Evolutionary conservation across 208 protist species (phyloP), one percentile per base, ranked within the genome.

Genomic region (Wallacemonas sp.): DNA sequence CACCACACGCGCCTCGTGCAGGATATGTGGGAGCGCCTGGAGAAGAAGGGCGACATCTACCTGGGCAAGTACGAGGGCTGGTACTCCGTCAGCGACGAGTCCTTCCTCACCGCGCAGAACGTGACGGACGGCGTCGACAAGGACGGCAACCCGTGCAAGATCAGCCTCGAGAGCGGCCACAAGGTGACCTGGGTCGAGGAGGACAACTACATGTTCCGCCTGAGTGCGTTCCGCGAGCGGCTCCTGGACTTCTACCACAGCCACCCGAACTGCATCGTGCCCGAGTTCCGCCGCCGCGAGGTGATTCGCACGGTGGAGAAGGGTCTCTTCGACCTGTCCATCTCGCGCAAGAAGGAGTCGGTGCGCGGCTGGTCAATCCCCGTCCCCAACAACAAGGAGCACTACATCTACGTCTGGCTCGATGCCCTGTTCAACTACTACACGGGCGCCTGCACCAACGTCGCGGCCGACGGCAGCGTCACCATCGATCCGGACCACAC

Each of bases 351-450:
- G 61, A 67, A 76, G 41, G 82, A 88, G 41, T 82, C 87, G 2
- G 85, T 98, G 19, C 71, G 78, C 30, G 62, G 88, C 56, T 99
- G 99, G 99, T 98, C 97, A 38, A 98, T 99, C 32, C 92, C 87
- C 0, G 96, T 99, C n/a, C 98, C 98, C 6, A 74, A 85, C 27
- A 97, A 99, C 68, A 80, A 95, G 26, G 58, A 87, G 48, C 97
- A 99, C 71, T 95, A 92, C 57, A 98, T 99, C 65, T 99, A 99
- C 81, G 99, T 99, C 16, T 99, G 99, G 99, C 89, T 99, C 0
- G 99, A 99, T 76, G 99, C 99, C 0, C 88, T 99, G 1, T 97
- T 96, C 38, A 99, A 99, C 81, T 99, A 99, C 81, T 87, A 99
- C 39, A 99, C 98, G 9, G 92, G 72, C n/a, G 64, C 90, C 44